phyloP scores from a whole-genome alignment of 768 basidiomycete genomes.

The Cystobasidium ongulense region DNA sequence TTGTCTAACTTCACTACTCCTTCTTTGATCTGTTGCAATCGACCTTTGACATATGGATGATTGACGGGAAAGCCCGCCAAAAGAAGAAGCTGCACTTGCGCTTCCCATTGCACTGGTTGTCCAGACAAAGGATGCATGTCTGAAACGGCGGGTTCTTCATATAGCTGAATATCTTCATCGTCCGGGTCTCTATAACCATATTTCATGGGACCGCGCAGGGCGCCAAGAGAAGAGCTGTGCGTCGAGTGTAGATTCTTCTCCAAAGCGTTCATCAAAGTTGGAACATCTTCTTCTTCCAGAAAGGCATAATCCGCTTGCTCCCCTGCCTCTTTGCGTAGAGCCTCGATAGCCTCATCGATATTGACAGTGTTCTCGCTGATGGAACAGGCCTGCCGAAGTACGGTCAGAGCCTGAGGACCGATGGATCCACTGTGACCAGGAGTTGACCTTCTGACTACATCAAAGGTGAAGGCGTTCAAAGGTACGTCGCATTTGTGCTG shows the following conservation, averaged over 20 bases:
- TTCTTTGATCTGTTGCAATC: neutral
- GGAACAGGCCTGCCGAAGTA: neutral
- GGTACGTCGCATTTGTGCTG: slow-evolving; percentile 3
- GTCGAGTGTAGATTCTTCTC: neutral
- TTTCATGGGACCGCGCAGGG: neutral
- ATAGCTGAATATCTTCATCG: neutral
- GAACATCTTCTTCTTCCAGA: neutral
- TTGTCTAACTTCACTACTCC: neutral
- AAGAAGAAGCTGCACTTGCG: neutral
- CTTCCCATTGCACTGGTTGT: neutral
- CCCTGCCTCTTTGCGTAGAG: neutral
- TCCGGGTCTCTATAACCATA: neutral
- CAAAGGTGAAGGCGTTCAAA: neutral
- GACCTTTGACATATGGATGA: neutral
- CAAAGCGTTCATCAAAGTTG: neutral
- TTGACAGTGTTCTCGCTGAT: neutral
- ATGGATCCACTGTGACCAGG: neutral
- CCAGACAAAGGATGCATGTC: neutral
- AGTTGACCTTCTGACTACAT: neutral
- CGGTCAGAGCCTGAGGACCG: neutral
- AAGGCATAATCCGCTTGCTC: neutral
- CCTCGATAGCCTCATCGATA: neutral
- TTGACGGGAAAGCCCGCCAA: neutral
- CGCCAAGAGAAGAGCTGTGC: neutral
- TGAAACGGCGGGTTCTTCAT: neutral